Conservation (phyloP, 2,329 filamentous ascomycete species). For the Celoporthe dispersa region DNA sequence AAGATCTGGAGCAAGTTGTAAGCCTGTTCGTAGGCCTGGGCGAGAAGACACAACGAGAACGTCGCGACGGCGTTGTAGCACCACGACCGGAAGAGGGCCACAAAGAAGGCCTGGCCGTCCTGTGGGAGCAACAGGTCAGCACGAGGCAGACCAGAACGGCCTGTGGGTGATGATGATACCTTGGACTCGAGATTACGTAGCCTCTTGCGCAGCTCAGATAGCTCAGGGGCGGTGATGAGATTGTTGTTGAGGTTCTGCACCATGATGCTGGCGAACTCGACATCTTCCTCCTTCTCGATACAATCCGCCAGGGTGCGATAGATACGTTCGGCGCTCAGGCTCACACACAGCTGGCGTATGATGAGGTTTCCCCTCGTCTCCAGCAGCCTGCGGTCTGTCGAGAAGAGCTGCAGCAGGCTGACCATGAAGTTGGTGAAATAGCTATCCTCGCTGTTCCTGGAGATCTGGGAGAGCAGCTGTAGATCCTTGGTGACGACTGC, state of each 20-base stretch:
- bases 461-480: constrained; percentile 93
- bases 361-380: constrained; percentile 95
- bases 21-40: constrained; percentile 96
- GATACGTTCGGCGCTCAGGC: constrained; percentile 90
- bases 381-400: constrained; percentile 86
- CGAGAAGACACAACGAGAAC: constrained; percentile 92
- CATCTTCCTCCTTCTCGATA: constrained; percentile 95
- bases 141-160: not conserved
- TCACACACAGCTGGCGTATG: constrained; percentile 91
- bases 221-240: constrained; percentile 92
- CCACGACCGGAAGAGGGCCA: constrained; percentile 93
- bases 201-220: constrained; percentile 87
- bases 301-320: constrained; percentile 96
- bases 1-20: constrained; percentile 97
- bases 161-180: constrained; percentile 46
- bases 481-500: constrained; percentile 94
- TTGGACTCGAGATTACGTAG: constrained; percentile 88
- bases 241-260: constrained; percentile 99
- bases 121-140: constrained; percentile 38
- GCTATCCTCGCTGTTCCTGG: constrained; percentile 92
- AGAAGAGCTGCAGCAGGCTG: constrained; percentile 91
- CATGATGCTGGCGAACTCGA: constrained; percentile 99
- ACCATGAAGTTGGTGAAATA: constrained; percentile 99
- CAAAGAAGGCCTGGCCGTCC: constrained; percentile 96
- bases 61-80: constrained; percentile 98